Evolutionary conservation across 2,329 filamentous ascomycete genomes (phyloP), one percentile per base, ranked within the genome.

Genomic region (Colletotrichum euphorbiae): DNA sequence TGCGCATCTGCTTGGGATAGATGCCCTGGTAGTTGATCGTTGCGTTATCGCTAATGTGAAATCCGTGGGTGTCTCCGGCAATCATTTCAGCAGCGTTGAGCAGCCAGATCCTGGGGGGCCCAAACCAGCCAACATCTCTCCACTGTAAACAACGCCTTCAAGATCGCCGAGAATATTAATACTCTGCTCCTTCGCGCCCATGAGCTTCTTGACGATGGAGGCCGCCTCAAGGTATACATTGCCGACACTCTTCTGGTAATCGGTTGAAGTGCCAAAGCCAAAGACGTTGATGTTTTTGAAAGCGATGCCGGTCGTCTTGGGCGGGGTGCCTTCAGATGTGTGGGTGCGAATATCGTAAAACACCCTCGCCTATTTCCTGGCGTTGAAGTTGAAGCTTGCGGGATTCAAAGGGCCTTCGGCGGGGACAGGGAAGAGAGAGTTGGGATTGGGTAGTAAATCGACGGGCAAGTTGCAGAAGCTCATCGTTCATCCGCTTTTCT

Each of bases 1-100:
- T 67, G 21, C 61, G 58, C 57, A 70, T 71, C 19, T 67, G 43
- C 21, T 64, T 50, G 11, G 69, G 67, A 3, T 62, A 67, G 2
- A 71, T 38, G 21, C 69, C 67, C 31, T 69, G 57, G 42, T 71
- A 71, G 43, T 71, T 71, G 43, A 71, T 1, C n/a, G 58, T 67
- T 1, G 69, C 57, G 13, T 50, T 55, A 4, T 67, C 54, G 43
- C 45, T 33, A 31, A 71, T 13, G 50, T 82, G 81, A 72, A 91
- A 85, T 12, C 89, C 89, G 68, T 90, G 84, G 0, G 86, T 89
- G 73, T 90, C 87, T 56, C 89, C 88, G 6, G 88, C 83, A 55
- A 91, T 81, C 0, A 88, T 89, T 74, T 91, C 54, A 92, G 80
- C 70, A 92, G 88, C 0, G 90, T 92, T 9, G 89, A 89, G 72